Conservation (phyloP, 2,329 filamentous ascomycete genomes). For the Nannizzia gypsea region DNA sequence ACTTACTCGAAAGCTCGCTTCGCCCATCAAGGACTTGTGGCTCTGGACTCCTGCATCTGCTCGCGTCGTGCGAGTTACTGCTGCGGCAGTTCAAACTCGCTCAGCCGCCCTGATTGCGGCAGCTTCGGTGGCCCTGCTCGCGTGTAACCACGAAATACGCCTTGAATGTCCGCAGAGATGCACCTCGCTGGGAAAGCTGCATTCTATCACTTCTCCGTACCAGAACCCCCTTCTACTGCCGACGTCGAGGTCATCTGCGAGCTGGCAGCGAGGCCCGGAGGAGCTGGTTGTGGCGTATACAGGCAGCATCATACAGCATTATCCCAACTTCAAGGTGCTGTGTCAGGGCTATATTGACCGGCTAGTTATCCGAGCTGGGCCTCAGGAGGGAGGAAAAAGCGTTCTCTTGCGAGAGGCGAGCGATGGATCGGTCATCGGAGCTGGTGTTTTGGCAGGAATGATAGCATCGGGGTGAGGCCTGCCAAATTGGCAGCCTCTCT, state of each 20-base stretch:
- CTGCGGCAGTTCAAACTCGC: slow-evolving; percentile 55
- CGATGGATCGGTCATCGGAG: slow-evolving; percentile 42
- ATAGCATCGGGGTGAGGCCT: slow-evolving; percentile 14
- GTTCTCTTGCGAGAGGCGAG: slow-evolving; percentile 39
- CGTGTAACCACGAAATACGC: slow-evolving; percentile 52
- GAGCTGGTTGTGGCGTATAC: slow-evolving; percentile 65
- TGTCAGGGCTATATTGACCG: slow-evolving; percentile 57
- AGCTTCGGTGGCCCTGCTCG: slow-evolving; percentile 54
- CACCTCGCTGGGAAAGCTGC: not conserved
- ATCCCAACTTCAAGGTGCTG: slow-evolving; percentile 56
- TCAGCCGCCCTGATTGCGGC: slow-evolving; percentile 61
- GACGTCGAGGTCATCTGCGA: slow-evolving; percentile 11
- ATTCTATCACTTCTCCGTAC: slow-evolving; percentile 9
- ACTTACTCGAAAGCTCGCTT: slow-evolving; percentile 40
- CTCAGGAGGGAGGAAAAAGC: slow-evolving; percentile 35
- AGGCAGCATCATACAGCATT: slow-evolving; percentile 63
- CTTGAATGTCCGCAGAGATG: slow-evolving; percentile 18
- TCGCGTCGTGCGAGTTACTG: slow-evolving; percentile 48
- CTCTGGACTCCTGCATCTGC: slow-evolving; percentile 52
- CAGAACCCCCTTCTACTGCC: not conserved
- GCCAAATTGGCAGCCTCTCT: no score
- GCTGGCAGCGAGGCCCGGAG: slow-evolving; percentile 30
- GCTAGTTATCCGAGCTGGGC: slow-evolving; percentile 31
- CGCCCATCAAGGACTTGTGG: slow-evolving; percentile 33
- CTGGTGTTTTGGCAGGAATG: slow-evolving; percentile 40